Base-by-base conservation (phyloP, 2,329 filamentous ascomycete species). In the Tolypocladium sp. region DNA sequence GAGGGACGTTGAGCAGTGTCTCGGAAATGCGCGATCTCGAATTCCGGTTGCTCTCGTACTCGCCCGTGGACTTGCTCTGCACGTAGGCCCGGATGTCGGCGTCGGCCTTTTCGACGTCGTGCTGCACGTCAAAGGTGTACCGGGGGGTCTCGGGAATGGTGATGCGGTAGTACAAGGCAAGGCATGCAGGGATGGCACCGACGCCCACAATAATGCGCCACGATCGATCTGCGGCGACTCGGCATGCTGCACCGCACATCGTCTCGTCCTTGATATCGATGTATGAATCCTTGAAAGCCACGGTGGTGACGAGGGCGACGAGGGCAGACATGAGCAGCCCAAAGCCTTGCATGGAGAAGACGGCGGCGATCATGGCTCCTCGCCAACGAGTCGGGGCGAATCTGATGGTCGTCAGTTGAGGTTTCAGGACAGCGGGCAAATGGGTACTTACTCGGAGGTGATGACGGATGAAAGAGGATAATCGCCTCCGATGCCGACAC, bases 141-240 rank as follows among this genome's bases (percentile, higher is more conserved):
- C 89, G 84, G 42, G 90, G 89, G 4, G 90, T 92, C 75, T 94
- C 91, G 10, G 90, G 90, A 60, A 94, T 92, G 27, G 90, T 93
- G 57, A 94, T 82, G 62, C 90, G 88, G 75, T 90, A 94, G 74
- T 92, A 93, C n/a, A 94, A 79, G 15, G 90, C 90, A 60, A 92
- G 81, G 66, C 85, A 89, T 3, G 88, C 90, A 0, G 90, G 90
- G 12, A 94, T 76, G 15, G 88, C 89, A 42, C 90, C 90, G 61
- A 92, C 85, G 17, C 89, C 90, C 59, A 94, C 87, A 60, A 94
- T 85, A 55, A 91, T 83, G 64, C 90, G 85, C 90, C 91, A 94
- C 73, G 89, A 88, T 68, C 89, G 86, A 74, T 94, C 90, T 0
- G 90, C 88, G 1, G 90, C 89, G 0, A 83, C 69, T 59, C 82